Evolutionary conservation across 352 stramenopile genomes (phyloP).

Genomic region (Phytophthora sp.): DNA sequence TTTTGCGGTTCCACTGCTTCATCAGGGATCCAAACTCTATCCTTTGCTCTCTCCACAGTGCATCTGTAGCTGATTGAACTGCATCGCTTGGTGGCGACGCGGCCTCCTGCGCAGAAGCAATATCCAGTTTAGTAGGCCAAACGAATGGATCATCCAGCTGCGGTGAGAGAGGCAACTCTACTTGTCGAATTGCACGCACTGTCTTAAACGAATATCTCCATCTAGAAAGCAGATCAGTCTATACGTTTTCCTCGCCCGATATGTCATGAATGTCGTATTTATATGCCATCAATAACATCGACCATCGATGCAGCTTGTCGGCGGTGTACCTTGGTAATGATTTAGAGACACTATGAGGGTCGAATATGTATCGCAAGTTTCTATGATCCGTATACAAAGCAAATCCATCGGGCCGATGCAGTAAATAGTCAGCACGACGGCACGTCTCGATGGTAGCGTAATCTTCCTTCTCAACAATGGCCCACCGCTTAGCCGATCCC

Average conservation of each 20-base stretch:
- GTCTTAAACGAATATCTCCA: background rate
- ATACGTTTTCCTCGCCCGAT: background rate
- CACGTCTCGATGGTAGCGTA: slow-evolving; percentile 16
- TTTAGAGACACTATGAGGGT: background rate
- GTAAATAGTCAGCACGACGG: slow-evolving; percentile 11
- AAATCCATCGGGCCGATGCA: slow-evolving; percentile 4
- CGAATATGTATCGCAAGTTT: slow-evolving; percentile 5
- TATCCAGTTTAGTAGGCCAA: no score
- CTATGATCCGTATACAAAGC: slow-evolving; percentile 4
- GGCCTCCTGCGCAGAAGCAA: no score
- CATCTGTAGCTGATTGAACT: no score
- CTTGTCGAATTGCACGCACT: background rate
- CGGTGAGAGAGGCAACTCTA: background rate
- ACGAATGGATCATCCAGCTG: background rate
- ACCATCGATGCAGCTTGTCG: slow-evolving; percentile 12
- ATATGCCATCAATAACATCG: slow-evolving; percentile 3
- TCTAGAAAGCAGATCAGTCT: background rate
- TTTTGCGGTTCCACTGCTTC: background rate
- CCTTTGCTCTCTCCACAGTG: no score
- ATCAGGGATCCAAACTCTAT: background rate
- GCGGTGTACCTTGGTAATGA: slow-evolving; percentile 6
- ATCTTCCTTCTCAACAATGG: slow-evolving; percentile 12
- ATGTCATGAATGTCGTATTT: slow-evolving; percentile 11
- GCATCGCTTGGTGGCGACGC: no score
- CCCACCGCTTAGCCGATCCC: slow-evolving; percentile 4